Evolutionary conservation across 2,329 filamentous ascomycete genomes (phyloP), one percentile per base, ranked within the genome.

Genomic region (Phoma sp.): DNA sequence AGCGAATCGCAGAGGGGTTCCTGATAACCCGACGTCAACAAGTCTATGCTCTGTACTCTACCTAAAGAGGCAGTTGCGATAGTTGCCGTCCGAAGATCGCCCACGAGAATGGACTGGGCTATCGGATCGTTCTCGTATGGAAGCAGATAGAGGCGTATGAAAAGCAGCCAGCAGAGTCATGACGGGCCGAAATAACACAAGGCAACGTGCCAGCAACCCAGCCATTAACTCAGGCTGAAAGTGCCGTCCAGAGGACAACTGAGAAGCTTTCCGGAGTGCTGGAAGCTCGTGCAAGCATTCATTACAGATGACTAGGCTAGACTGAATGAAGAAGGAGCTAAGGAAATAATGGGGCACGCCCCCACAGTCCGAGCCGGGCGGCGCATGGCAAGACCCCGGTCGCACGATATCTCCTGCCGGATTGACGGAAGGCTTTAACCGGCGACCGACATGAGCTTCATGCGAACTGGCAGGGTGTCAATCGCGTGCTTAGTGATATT

Each of bases 1-100:
- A 60, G 59, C 62, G 56, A 65, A 64, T 62, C 24, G 47, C 47
- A 47, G 29, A 30, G 10, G 25, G 11, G 18, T 52, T 42, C 13
- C 23, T 36, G 49, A 59, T 63, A 57, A 56, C 47, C 43, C 41
- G 46, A 39, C 23, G 40, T 53, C 52, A 52, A 33, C 24, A 24
- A 29, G 53, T 36, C 45, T 42, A 57, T 58, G 49, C 50, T 57
- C 38, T n/a, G 24, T 23, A 42, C 52, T 35, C 38, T 58, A 6
- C 52, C 43, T 36, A 36, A 58, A 44, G 8, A 54, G 58, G 51
- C 52, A 60, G 55, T 52, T 58, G 48, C 37, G 52, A 47, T 47
- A 33, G 39, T 52, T 24, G 30, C 43, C 25, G 24, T 51, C 41
- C 22, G 48, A 52, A 43, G 47, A 52, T 52, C 53, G 10, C 35